Evolutionary conservation across 805 yeast genomes (phyloP).

Genomic region (Pichia deserticola): DNA sequence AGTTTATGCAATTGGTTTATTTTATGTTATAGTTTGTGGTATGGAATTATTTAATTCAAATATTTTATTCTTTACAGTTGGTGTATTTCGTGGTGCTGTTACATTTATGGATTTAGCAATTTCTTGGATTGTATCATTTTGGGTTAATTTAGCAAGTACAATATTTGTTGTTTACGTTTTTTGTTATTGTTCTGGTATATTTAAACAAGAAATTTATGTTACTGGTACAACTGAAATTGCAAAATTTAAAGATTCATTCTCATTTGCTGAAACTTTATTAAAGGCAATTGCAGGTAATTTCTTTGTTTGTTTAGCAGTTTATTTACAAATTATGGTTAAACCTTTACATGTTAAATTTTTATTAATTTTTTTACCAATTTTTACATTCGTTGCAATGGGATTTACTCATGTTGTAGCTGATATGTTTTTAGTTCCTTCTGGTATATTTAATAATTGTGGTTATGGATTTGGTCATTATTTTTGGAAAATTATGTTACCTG

Average conservation of each 20-base stretch:
- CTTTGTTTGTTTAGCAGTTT: constrained; percentile 67
- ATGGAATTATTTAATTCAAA: constrained; percentile 72
- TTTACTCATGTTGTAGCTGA: constrained; percentile 80
- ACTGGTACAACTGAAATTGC: constrained; percentile 44
- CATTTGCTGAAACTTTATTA: constrained; percentile 59
- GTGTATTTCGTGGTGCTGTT: constrained; percentile 62
- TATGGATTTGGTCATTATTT: constrained; percentile 55
- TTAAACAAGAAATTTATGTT: constrained; percentile 34
- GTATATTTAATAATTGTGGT: constrained; percentile 59
- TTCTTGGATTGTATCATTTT: constrained; percentile 62
- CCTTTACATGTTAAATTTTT: constrained; percentile 70
- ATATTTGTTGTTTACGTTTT: constrained; percentile 61
- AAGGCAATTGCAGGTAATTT: constrained; percentile 73
- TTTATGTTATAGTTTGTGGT: constrained; percentile 69
- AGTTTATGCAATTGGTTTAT: constrained; percentile 63
- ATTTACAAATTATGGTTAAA: constrained; percentile 68
- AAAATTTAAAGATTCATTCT: constrained; percentile 32
- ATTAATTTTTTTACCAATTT: constrained; percentile 59
- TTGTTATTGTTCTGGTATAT: constrained; percentile 48
- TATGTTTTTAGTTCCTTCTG: constrained; percentile 62
- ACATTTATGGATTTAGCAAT: constrained; percentile 52
- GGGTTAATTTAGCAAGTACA: constrained; percentile 57
- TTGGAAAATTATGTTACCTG: constrained; percentile 70
- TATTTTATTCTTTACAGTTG: constrained; percentile 63
- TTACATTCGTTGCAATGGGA: constrained; percentile 72